These are phyloP conservation scores for Penicillium brevicompactum DNA, from an alignment of 2,329 filamentous ascomycete species.

Conservation along the genomic window DNA sequence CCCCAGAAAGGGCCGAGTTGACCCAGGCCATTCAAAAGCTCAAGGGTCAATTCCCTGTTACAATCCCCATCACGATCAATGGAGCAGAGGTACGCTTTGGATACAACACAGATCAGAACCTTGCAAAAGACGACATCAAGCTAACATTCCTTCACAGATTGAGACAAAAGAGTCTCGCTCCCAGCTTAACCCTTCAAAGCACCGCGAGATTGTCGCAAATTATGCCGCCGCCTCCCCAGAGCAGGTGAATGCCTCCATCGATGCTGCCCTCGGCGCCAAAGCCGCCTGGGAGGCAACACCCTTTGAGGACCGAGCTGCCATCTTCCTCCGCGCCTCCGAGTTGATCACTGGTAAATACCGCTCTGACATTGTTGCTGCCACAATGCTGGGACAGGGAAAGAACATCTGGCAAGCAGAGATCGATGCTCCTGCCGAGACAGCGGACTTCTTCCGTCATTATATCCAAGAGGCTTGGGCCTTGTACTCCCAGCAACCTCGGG, in stretches of 20 bases:
- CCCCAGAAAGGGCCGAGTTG: slow-evolving; percentile 15
- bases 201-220: slow-evolving; percentile 25
- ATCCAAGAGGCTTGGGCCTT: slow-evolving; percentile 88
- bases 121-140: not conserved
- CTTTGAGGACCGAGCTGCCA: slow-evolving; percentile 82
- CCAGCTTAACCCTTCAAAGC: slow-evolving; percentile 23
- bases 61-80: slow-evolving; percentile 19
- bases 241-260: slow-evolving; percentile 18
- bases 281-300: slow-evolving; percentile 73
- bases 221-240: slow-evolving; percentile 22
- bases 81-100: slow-evolving; percentile 16
- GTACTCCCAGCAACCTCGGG: slow-evolving; percentile 78
- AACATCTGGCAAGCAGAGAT: slow-evolving; percentile 98
- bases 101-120: not conserved
- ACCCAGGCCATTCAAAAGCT: slow-evolving; percentile 19
- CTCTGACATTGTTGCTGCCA: slow-evolving; percentile 90
- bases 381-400: slow-evolving; percentile 93
- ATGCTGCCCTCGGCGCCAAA: slow-evolving; percentile 22
- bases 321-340: slow-evolving; percentile 93
- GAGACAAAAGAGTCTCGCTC: slow-evolving; percentile 17
- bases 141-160: slow-evolving; percentile 5
- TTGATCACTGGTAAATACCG: slow-evolving; percentile 85
- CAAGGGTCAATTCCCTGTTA: slow-evolving; percentile 20
- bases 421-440: slow-evolving; percentile 84
- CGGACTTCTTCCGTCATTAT: slow-evolving; percentile 85